These are phyloP conservation scores for Candida sp. DNA, from an alignment of 1,139 yeast genomes.

Conservation along the genomic window DNA sequence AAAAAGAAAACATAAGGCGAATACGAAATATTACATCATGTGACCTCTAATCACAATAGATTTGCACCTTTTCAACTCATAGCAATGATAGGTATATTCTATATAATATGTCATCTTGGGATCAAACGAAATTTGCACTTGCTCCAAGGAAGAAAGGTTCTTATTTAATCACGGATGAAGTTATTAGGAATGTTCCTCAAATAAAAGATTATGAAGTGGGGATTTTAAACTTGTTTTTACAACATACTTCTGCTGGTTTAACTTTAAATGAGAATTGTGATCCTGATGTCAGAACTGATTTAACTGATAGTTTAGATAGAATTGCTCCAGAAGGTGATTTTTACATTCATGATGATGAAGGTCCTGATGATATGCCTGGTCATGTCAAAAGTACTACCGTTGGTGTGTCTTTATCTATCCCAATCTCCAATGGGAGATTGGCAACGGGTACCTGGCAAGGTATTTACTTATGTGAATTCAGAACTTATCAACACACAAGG, in stretches of 20 bases:
- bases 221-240: conserved; percentile 60
- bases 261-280: conserved; percentile 80
- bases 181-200: conserved; percentile 54
- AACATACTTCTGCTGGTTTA: conserved; percentile 77
- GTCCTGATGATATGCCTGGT: conserved; percentile 82
- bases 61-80: not conserved
- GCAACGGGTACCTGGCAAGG: conserved; percentile 89
- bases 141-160: conserved; percentile 63
- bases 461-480: conserved; percentile 69
- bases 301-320: conserved; percentile 59
- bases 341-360: conserved; percentile 70
- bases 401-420: conserved; percentile 65
- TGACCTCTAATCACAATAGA: not conserved
- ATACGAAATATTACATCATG: no score
- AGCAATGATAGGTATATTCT: not conserved
- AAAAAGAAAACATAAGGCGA: no score
- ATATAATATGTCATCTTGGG: conserved; percentile 31
- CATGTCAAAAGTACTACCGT: conserved; percentile 66
- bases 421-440: conserved; percentile 63
- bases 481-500: conserved; percentile 61
- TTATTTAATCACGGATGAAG: conserved; percentile 69
- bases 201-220: conserved; percentile 61
- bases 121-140: conserved; percentile 54
- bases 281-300: conserved; percentile 69
- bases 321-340: conserved; percentile 70